Evolutionary conservation across 2,329 filamentous ascomycete genomes (phyloP).

Genomic region (Magnaporthiopsis poae): DNA sequence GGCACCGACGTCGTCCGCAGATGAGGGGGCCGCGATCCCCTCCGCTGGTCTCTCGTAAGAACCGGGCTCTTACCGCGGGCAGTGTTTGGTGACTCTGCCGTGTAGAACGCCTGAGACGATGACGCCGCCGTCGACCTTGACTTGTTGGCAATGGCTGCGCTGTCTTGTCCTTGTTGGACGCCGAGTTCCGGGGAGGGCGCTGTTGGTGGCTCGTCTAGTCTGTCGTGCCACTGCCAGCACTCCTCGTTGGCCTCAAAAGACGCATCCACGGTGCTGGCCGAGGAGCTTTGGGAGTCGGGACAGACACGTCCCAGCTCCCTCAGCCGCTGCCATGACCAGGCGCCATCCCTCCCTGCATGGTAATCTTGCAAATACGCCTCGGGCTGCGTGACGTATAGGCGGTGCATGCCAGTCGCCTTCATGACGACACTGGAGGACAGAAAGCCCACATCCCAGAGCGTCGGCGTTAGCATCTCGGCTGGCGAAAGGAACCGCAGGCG

Average conservation of each 20-base stretch:
- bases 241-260: slow-evolving; percentile 45
- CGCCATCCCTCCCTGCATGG: slow-evolving; percentile 31
- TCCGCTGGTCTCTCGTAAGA: slow-evolving; percentile 28
- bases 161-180: background rate
- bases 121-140: slow-evolving; percentile 30
- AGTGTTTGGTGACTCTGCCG: slow-evolving; percentile 23
- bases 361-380: slow-evolving; percentile 62
- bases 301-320: slow-evolving; percentile 51
- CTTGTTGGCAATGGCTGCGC: slow-evolving; percentile 24
- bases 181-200: slow-evolving; percentile 24
- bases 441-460: slow-evolving; percentile 62
- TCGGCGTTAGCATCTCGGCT: slow-evolving; percentile 63
- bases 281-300: slow-evolving; percentile 26
- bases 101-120: slow-evolving; percentile 31
- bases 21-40: slow-evolving; percentile 35
- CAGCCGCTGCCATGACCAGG: slow-evolving; percentile 64
- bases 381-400: slow-evolving; percentile 66
- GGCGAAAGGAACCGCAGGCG: slow-evolving; percentile 60
- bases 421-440: slow-evolving; percentile 62
- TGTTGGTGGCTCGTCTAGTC: slow-evolving; percentile 48
- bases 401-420: slow-evolving; percentile 52
- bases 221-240: slow-evolving; percentile 59
- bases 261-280: slow-evolving; percentile 41
- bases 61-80: slow-evolving; percentile 26
- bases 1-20: slow-evolving; percentile 46